Conservation (phyloP, 495 filamentous ascomycete species). For the Lasiosphaeria miniovina region DNA sequence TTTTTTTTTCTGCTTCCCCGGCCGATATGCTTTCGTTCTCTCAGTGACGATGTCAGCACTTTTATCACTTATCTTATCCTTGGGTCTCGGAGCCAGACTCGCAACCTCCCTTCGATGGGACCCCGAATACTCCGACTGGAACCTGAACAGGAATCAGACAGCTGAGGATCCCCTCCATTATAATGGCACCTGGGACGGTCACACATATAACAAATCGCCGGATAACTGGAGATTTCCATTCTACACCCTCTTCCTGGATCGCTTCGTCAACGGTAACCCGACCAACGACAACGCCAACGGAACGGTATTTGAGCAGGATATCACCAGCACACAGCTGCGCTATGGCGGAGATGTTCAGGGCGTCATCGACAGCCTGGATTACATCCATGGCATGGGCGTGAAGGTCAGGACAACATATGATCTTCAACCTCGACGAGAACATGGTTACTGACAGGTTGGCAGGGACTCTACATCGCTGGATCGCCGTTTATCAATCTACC, state of each 20-base stretch:
- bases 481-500: conserved; percentile 41
- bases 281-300: conserved; percentile 69
- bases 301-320: conserved; percentile 66
- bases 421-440: background rate
- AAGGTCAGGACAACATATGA: conserved; percentile 28
- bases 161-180: conserved; percentile 58
- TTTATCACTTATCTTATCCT: conserved; percentile 13
- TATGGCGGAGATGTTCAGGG: conserved; percentile 68
- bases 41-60: conserved; percentile 7
- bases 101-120: conserved; percentile 49
- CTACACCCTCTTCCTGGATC: conserved; percentile 66
- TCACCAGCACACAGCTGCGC: conserved; percentile 63
- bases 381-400: conserved; percentile 71
- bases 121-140: conserved; percentile 49
- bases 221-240: conserved; percentile 66
- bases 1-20: background rate
- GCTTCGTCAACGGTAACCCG: conserved; percentile 69
- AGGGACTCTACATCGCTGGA: conserved; percentile 69
- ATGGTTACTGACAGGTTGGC: background rate
- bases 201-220: conserved; percentile 57
- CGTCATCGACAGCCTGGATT: conserved; percentile 64
- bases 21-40: conserved; percentile 13
- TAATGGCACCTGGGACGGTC: conserved; percentile 48
- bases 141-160: conserved; percentile 58
- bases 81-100: conserved; percentile 12